Conservation (phyloP, 176 grass and related monocot genomes). For the Chloris gayana region DNA sequence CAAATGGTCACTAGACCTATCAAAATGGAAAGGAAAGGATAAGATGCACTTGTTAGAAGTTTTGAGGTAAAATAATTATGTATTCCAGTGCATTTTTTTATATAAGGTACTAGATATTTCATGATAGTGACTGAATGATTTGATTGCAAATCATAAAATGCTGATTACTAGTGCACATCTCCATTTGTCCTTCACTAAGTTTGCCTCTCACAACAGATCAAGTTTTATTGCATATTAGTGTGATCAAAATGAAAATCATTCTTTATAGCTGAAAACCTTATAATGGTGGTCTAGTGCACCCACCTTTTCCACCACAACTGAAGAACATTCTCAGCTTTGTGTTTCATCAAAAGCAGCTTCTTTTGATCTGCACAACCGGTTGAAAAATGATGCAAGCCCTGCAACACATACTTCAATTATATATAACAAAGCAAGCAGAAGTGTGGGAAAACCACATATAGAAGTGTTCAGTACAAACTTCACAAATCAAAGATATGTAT, state of each 20-base stretch:
- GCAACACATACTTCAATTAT: not conserved
- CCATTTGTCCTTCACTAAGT: not conserved
- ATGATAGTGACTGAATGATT: not conserved
- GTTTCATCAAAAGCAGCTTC: not conserved
- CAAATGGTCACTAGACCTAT: not conserved
- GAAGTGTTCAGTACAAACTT: too few relatives aligned
- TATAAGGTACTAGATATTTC: not conserved
- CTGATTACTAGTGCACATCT: not conserved
- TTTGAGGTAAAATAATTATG: not conserved
- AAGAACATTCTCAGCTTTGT: too few relatives aligned
- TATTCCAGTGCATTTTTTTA: not conserved
- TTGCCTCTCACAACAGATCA: not conserved
- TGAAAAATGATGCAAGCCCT: not conserved
- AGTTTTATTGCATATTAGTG: not conserved
- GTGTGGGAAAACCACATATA: too few relatives aligned
- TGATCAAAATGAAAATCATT: too few relatives aligned
- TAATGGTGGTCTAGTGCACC: not conserved
- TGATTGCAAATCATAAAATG: not conserved
- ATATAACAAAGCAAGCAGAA: not conserved
- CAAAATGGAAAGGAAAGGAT: not conserved
- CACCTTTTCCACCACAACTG: not conserved
- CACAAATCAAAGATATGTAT: too few relatives aligned
- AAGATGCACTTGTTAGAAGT: not conserved
- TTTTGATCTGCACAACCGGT: not conserved
- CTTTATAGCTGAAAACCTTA: not conserved